Conservation (phyloP, 2,329 filamentous ascomycete genomes). For the Parastagonospora nodorum region DNA sequence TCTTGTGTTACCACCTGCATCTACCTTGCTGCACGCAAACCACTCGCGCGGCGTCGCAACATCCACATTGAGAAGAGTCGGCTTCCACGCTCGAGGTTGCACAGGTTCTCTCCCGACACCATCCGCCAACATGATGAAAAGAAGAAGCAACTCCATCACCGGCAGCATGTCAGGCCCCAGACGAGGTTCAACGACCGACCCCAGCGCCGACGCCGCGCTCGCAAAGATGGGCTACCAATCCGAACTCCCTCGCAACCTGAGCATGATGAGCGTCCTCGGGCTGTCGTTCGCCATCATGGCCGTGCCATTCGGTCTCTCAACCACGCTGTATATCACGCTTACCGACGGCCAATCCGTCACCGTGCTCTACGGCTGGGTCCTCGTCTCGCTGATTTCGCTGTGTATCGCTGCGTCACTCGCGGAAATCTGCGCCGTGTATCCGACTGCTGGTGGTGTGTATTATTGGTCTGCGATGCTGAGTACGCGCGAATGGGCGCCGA, state of each 20-base stretch:
- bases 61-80: neutral
- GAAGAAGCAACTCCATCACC: conserved; percentile 27
- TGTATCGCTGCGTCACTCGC: conserved; percentile 72
- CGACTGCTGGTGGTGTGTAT: conserved; percentile 76
- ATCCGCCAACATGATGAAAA: conserved; percentile 18
- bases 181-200: conserved; percentile 34
- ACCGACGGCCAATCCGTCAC: conserved; percentile 72
- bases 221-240: conserved; percentile 71
- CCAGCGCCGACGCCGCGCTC: conserved; percentile 63
- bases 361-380: conserved; percentile 72
- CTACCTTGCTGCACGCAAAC: neutral
- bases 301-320: conserved; percentile 69
- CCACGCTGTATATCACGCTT: conserved; percentile 71
- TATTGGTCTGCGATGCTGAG: conserved; percentile 72
- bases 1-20: neutral
- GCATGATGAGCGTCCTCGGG: conserved; percentile 72
- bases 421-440: conserved; percentile 77
- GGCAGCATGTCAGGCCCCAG: conserved; percentile 14
- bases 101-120: neutral
- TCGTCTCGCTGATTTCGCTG: conserved; percentile 69
- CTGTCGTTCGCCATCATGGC: conserved; percentile 78
- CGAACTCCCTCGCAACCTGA: conserved; percentile 68
- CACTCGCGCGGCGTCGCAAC: too few relatives aligned
- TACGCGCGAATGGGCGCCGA: conserved; percentile 67
- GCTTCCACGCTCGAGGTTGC: neutral